Percentiles rank a stretch among this genome's conserved stretches.
phyloP scores from a whole-genome alignment of 768 basidiomycete genomes.

The Suillus brevipes region DNA sequence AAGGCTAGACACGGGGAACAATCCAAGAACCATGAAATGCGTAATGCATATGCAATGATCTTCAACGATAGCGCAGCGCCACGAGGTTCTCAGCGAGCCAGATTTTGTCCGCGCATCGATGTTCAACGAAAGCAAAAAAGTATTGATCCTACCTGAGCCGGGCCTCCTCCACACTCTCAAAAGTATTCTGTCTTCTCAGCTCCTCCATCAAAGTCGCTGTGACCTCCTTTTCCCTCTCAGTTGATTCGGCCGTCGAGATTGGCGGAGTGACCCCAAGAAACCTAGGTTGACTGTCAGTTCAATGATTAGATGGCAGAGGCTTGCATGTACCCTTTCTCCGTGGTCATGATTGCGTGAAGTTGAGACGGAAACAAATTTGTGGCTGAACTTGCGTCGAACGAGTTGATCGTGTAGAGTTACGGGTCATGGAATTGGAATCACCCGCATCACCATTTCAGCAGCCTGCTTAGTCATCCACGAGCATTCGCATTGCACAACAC shows the following conservation, averaged over 20 bases:
- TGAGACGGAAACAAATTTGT: constrained; percentile 4
- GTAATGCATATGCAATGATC: background rate
- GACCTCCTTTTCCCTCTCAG: constrained; percentile 77
- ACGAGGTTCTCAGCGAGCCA: background rate
- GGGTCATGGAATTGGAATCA: constrained; percentile 3
- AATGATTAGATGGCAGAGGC: constrained; percentile 12
- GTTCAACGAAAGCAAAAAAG: constrained; percentile 9
- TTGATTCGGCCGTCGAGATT: constrained; percentile 76
- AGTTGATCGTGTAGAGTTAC: constrained; percentile 9
- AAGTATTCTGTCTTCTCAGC: constrained; percentile 78
- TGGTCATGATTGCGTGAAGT: constrained; percentile 33
- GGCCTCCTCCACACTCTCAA: constrained; percentile 88
- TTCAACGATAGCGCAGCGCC: constrained; percentile 3
- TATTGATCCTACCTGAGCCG: constrained; percentile 67
- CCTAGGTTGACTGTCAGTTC: constrained; percentile 37
- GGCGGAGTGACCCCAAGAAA: constrained; percentile 84
- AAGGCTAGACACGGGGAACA: background rate
- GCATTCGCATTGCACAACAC: background rate
- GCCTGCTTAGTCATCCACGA: constrained; percentile 7
- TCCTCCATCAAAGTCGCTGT: constrained; percentile 88
- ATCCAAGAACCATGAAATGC: background rate
- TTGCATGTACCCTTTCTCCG: constrained; percentile 40
- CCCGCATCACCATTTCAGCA: background rate
- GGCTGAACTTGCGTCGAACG: constrained; percentile 12
- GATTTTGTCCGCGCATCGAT: background rate